phyloP scores from a whole-genome alignment of 208 protist genomes.

The Trypanosoma platydactyli region DNA sequence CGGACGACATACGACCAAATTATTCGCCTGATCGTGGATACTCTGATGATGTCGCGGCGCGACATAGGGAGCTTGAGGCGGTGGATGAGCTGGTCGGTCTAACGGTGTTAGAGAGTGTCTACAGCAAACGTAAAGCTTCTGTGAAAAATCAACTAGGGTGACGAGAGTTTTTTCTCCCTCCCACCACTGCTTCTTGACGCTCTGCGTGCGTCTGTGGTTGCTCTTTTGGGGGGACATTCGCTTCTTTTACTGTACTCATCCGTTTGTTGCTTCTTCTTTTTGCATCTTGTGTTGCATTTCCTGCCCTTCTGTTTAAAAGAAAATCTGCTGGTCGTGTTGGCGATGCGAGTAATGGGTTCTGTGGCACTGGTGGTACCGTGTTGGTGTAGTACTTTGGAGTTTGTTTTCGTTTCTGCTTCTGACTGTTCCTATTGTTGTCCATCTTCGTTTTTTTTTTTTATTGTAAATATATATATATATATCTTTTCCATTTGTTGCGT shows the following conservation, averaged over 20 bases:
- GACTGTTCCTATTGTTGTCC: background rate
- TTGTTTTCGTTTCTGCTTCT: constrained; percentile 7
- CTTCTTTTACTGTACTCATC: background rate
- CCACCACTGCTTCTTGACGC: constrained; percentile 2
- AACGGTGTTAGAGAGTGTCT: constrained; percentile 75
- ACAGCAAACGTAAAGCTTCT: constrained; percentile 66
- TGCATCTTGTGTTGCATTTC: too few relatives aligned
- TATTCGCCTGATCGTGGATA: constrained; percentile 84
- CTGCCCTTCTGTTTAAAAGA: background rate
- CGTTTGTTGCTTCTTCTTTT: too few relatives aligned
- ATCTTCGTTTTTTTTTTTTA: constrained; percentile 14
- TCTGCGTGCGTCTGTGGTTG: too few relatives aligned
- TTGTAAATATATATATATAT: constrained; percentile 23
- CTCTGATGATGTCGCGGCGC: constrained; percentile 76
- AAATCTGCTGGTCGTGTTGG: background rate
- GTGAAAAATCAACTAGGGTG: constrained; percentile 38
- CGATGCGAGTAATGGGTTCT: too few relatives aligned
- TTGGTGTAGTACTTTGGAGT: background rate
- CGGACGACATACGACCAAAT: constrained; percentile 71
- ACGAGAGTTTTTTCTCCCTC: background rate
- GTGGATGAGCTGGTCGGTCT: constrained; percentile 83
- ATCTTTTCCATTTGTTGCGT: constrained; percentile 3
- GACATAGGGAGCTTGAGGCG: constrained; percentile 55
- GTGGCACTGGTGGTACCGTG: too few relatives aligned
- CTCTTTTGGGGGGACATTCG: background rate